Evolutionary conservation across 352 stramenopile genomes (phyloP).

Genomic region (Pythium guiyangense): DNA sequence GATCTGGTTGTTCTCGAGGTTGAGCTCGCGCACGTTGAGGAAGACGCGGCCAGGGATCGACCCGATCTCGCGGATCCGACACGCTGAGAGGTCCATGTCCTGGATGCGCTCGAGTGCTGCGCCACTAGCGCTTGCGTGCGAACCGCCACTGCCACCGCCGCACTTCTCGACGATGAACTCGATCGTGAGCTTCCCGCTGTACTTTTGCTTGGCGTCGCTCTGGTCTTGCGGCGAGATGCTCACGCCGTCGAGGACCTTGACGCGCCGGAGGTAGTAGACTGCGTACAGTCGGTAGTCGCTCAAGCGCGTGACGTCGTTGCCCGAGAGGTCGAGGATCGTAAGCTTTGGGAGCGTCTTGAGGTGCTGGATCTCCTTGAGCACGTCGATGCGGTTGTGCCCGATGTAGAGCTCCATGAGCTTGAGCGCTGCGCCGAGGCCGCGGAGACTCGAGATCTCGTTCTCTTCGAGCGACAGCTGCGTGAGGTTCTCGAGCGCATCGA

Average conservation of each 20-base stretch:
- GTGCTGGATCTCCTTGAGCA: slow-evolving; percentile 75
- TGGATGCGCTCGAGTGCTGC: slow-evolving; percentile 51
- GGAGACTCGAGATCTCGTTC: slow-evolving; percentile 74
- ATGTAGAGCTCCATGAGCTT: slow-evolving; percentile 88
- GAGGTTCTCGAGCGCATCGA: slow-evolving; percentile 59
- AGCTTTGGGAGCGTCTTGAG: slow-evolving; percentile 79
- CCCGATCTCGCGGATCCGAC: slow-evolving; percentile 65
- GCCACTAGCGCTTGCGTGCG: slow-evolving; percentile 1
- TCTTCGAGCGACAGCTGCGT: slow-evolving; percentile 82
- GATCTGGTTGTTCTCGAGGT: slow-evolving; percentile 86
- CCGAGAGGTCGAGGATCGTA: slow-evolving; percentile 81
- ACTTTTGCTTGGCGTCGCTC: slow-evolving; percentile 83
- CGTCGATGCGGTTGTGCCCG: slow-evolving; percentile 80
- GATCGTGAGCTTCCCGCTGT: slow-evolving; percentile 80
- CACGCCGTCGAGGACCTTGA: slow-evolving; percentile 82
- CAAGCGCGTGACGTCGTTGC: slow-evolving; percentile 67
- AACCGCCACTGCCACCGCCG: slow-evolving; percentile 13
- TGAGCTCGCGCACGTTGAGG: slow-evolving; percentile 57
- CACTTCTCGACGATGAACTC: slow-evolving; percentile 86
- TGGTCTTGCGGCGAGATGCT: slow-evolving; percentile 73
- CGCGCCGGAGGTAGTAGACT: slow-evolving; percentile 70
- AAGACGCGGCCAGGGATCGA: slow-evolving; percentile 58
- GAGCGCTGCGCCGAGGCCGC: slow-evolving; percentile 43
- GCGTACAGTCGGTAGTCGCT: slow-evolving; percentile 75
- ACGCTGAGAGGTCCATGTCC: slow-evolving; percentile 73